phyloP scores from a whole-genome alignment of 2,329 filamentous ascomycete species.

The Bipolaris bicolor region DNA sequence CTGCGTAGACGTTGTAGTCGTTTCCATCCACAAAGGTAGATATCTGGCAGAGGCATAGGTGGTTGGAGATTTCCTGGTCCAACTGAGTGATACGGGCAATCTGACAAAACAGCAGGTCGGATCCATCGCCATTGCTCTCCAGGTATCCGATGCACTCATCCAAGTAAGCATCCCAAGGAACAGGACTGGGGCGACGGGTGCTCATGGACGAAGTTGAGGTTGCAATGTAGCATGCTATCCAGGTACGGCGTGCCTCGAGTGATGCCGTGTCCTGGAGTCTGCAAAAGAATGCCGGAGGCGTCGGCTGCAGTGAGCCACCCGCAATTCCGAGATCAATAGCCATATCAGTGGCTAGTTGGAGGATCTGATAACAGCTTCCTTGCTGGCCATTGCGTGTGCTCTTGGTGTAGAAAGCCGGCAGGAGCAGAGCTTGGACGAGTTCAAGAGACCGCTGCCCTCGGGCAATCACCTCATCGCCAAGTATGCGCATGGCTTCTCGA shows the following conservation, averaged over 20 bases:
- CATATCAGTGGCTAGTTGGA: constrained; percentile 39
- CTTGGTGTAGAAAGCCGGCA: constrained; percentile 35
- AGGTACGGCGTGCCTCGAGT: constrained; percentile 36
- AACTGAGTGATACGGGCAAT: constrained; percentile 31
- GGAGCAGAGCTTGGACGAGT: constrained; percentile 37
- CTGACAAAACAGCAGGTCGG: constrained; percentile 33
- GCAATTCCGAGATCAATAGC: constrained; percentile 38
- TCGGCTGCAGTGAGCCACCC: constrained; percentile 30
- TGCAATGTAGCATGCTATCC: constrained; percentile 38
- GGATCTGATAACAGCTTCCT: constrained; percentile 33
- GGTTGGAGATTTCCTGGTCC: constrained; percentile 29
- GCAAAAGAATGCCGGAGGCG: constrained; percentile 31
- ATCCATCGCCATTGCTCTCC: constrained; percentile 24
- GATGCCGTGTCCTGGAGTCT: constrained; percentile 29
- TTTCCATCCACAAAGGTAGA: constrained; percentile 29
- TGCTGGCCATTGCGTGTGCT: constrained; percentile 23
- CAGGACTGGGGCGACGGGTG: constrained; percentile 27
- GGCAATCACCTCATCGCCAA: constrained; percentile 32
- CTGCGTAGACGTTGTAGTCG: constrained; percentile 25
- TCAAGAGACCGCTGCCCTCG: constrained; percentile 34
- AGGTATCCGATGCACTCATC: constrained; percentile 29
- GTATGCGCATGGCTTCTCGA: constrained; percentile 28
- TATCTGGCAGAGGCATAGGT: constrained; percentile 28
- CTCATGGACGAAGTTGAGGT: constrained; percentile 27
- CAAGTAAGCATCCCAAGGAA: constrained; percentile 33